phyloP scores from a whole-genome alignment of 2,329 filamentous ascomycete genomes.

The Cladophialophora immunda region DNA sequence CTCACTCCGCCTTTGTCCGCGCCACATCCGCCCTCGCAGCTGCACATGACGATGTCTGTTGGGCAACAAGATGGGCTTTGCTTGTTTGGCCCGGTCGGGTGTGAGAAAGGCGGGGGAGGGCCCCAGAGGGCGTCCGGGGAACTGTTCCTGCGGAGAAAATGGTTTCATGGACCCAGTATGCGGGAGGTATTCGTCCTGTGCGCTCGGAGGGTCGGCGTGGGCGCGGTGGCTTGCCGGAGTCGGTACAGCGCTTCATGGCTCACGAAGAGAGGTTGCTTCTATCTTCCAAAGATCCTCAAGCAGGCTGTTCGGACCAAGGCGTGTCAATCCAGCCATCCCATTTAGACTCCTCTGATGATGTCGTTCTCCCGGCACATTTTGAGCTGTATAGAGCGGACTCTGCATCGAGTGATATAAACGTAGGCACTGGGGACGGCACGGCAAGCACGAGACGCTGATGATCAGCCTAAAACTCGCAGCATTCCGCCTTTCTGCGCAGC shows the following conservation, averaged over 20 bases:
- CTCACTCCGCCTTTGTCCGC: constrained; percentile 20
- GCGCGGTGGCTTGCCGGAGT: not conserved
- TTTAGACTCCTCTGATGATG: not conserved
- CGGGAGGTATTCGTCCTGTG: not conserved
- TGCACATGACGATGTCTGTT: not conserved
- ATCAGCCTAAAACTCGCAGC: not conserved
- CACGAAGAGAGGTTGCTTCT: not conserved
- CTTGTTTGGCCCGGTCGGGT: not conserved
- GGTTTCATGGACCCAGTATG: no score
- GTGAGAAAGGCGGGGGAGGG: not conserved
- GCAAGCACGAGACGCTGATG: not conserved
- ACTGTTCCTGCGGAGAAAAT: constrained; percentile 2
- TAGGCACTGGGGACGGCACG: not conserved
- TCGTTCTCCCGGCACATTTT: not conserved
- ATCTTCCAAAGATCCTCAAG: not conserved
- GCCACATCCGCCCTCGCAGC: not conserved
- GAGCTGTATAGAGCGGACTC: not conserved
- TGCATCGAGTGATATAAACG: not conserved
- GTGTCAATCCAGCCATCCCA: not conserved
- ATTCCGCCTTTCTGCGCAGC: not conserved
- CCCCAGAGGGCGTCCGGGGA: not conserved
- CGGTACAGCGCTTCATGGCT: not conserved
- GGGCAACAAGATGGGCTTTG: no score
- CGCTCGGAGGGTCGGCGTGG: no score
- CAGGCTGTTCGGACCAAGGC: not conserved